Evolutionary conservation across 73 alveolate species (phyloP).

Genomic region (Paramecium caudatum): DNA sequence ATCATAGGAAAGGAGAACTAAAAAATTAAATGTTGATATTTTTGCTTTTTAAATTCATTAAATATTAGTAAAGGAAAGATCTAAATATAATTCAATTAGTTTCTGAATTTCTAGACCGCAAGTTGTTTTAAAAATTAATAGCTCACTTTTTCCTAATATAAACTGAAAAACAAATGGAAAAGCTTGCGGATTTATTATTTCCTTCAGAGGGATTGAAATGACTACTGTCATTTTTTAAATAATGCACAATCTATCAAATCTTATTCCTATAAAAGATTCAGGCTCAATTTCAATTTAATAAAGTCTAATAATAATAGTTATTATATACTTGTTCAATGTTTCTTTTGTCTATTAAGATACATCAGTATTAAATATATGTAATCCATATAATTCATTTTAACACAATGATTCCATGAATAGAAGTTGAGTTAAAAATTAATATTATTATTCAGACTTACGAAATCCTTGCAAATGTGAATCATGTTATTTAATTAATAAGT

Average conservation of each 20-base stretch:
- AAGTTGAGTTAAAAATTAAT: neutral
- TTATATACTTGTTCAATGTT: neutral
- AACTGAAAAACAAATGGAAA: neutral
- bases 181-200: neutral
- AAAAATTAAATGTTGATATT: conserved; percentile 12
- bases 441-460: neutral
- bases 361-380: neutral
- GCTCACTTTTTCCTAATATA: neutral
- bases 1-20: neutral
- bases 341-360: neutral
- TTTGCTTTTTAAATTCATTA: neutral
- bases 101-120: neutral
- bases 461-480: neutral
- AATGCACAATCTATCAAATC: neutral
- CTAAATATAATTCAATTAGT: neutral
- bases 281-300: neutral
- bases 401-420: neutral
- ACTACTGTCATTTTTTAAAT: neutral
- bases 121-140: neutral
- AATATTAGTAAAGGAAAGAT: neutral
- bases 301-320: neutral
- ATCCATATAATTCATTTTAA: neutral
- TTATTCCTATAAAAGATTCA: neutral
- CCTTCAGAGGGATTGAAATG: neutral
- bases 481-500: neutral